Evolutionary conservation across 116 monocot species (phyloP).

Genomic region (Cymodocea nodosa): DNA sequence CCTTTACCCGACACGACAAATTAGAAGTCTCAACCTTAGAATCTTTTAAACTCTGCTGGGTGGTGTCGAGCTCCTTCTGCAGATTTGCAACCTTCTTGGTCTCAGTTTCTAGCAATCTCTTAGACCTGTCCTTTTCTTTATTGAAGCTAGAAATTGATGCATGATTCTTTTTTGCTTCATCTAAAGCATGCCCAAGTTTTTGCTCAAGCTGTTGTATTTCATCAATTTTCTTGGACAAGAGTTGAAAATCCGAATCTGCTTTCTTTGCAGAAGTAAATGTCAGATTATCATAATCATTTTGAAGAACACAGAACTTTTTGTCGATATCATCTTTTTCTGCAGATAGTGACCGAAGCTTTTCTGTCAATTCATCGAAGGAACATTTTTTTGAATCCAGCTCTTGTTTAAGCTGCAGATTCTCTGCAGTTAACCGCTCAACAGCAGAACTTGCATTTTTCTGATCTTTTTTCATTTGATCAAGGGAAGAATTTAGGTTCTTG

Average conservation of each 20-base stretch:
- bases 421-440: slow-evolving; percentile 36
- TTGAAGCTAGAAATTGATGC: slow-evolving; percentile 27
- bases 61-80: slow-evolving; percentile 30
- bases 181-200: slow-evolving; percentile 36
- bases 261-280: slow-evolving; percentile 36
- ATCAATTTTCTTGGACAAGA: slow-evolving; percentile 47
- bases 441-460: slow-evolving; percentile 35
- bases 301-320: slow-evolving; percentile 36
- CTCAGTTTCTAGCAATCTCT: slow-evolving; percentile 33
- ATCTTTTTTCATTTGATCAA: slow-evolving; percentile 35
- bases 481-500: slow-evolving; percentile 28
- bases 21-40: slow-evolving; percentile 30
- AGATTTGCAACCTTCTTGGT: slow-evolving; percentile 17
- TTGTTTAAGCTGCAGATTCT: slow-evolving; percentile 23
- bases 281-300: slow-evolving; percentile 38
- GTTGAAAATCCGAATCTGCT: slow-evolving; percentile 30
- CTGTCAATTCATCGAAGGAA: slow-evolving; percentile 33
- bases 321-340: slow-evolving; percentile 28
- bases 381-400: slow-evolving; percentile 34
- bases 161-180: slow-evolving; percentile 18
- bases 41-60: slow-evolving; percentile 25
- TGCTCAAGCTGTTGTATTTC: slow-evolving; percentile 36
- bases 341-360: slow-evolving; percentile 22
- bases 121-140: slow-evolving; percentile 46
- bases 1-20: slow-evolving; percentile 33